Evolutionary conservation across 1,139 yeast genomes (phyloP).

Genomic region (Blastobotrys petasosporus): DNA sequence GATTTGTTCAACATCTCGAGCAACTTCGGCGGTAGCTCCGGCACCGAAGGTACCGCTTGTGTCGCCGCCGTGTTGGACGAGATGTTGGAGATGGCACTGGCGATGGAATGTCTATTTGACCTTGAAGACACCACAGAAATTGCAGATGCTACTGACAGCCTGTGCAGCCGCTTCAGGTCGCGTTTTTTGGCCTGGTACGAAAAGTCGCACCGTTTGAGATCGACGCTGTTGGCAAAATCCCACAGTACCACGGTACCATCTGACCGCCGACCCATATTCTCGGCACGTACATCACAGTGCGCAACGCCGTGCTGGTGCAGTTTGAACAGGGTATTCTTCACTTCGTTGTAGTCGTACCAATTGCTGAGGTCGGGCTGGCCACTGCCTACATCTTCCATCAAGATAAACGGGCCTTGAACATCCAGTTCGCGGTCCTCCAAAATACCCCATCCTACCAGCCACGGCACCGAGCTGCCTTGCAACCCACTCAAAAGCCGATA

Average conservation of each 20-base stretch:
- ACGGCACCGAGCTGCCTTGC: slow-evolving; percentile 3
- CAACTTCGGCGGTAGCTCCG: too few relatives aligned
- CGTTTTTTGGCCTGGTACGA: not conserved
- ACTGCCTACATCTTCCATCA: slow-evolving; percentile 6
- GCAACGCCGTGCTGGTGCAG: slow-evolving; percentile 7
- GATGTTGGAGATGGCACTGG: too few relatives aligned
- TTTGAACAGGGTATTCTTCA: not conserved
- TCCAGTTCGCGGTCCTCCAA: slow-evolving; percentile 2
- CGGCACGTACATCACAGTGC: slow-evolving; percentile 4
- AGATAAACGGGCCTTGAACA: slow-evolving; percentile 2
- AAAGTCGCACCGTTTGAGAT: slow-evolving; percentile 1
- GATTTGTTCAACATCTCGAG: too few relatives aligned
- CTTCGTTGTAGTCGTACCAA: slow-evolving; percentile 3
- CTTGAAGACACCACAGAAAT: too few relatives aligned
- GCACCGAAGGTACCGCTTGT: too few relatives aligned
- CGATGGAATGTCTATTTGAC: too few relatives aligned
- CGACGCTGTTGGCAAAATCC: slow-evolving; percentile 4
- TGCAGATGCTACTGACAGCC: not conserved
- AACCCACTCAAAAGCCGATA: not conserved
- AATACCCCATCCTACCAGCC: slow-evolving; percentile 1
- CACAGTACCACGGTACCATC: slow-evolving; percentile 5
- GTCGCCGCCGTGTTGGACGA: too few relatives aligned
- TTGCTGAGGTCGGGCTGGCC: not conserved
- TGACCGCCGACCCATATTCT: slow-evolving; percentile 6
- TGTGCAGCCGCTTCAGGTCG: slow-evolving; percentile 1